Percentiles rank a stretch among this genome's conserved stretches.
Conservation (phyloP, 1,284 basidiomycete genomes). For the Leccinum subfulvum region DNA sequence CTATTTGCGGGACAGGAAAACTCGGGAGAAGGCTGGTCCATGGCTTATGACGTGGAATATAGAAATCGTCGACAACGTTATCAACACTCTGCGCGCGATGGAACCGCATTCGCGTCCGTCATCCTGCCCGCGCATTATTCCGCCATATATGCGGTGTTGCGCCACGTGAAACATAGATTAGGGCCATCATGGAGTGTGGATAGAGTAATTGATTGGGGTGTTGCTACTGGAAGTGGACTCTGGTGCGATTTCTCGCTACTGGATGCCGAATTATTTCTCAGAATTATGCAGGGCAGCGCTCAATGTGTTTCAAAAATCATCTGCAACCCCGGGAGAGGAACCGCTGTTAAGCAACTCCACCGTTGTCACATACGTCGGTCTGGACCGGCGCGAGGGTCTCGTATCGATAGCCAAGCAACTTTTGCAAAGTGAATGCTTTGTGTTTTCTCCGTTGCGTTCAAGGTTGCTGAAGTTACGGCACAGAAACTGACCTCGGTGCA, state of each 20-base stretch:
- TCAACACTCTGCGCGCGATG: constrained; percentile 64
- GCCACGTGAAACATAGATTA: constrained; percentile 60
- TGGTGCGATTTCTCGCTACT: constrained; percentile 48
- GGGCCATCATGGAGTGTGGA: constrained; percentile 57
- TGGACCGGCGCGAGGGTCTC: constrained; percentile 73
- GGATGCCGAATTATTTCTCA: constrained; percentile 14
- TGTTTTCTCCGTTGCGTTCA: constrained; percentile 2
- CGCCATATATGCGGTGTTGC: constrained; percentile 63
- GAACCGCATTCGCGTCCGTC: constrained; percentile 71
- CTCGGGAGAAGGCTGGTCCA: constrained; percentile 47
- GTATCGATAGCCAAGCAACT: constrained; percentile 64
- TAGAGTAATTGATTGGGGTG: constrained; percentile 73
- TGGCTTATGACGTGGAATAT: constrained; percentile 56
- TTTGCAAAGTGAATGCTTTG: constrained; percentile 44
- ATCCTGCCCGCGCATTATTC: constrained; percentile 77
- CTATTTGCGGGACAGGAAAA: constrained; percentile 50
- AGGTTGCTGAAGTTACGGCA: constrained; percentile 13
- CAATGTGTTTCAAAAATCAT: constrained; percentile 56
- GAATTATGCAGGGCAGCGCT: constrained; percentile 54
- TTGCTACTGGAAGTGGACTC: constrained; percentile 70
- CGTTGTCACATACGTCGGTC: constrained; percentile 58
- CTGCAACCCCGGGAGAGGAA: constrained; percentile 29
- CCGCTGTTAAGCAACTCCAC: constrained; percentile 47
- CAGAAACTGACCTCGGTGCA: constrained; percentile 49
- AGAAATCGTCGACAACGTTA: constrained; percentile 54